phyloP scores from a whole-genome alignment of 2,329 filamentous ascomycete genomes.

The Hymenoscyphus infarciens region DNA sequence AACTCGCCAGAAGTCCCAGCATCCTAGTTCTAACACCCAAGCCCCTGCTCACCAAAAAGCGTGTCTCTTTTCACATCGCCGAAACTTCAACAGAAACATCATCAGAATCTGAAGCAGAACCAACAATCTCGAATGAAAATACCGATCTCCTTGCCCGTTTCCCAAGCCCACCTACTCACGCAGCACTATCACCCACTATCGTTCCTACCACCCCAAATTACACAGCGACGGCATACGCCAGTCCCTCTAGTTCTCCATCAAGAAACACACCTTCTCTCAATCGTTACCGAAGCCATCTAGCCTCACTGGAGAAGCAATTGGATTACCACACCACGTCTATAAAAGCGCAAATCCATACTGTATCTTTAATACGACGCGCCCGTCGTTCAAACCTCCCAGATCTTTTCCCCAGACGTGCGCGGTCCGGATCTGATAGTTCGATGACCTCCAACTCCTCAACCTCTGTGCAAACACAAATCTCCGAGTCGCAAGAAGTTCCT shows the following conservation, averaged over 20 bases:
- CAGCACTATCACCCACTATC: constrained; percentile 5
- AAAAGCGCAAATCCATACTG: constrained; percentile 20
- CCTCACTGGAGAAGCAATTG: constrained; percentile 21
- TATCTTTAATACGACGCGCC: constrained; percentile 19
- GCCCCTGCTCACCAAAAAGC: constrained; percentile 28
- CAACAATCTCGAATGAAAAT: background rate
- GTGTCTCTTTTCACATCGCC: constrained; percentile 29
- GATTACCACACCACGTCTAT: constrained; percentile 24
- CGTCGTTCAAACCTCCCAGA: constrained; percentile 23
- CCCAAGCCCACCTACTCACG: constrained; percentile 16
- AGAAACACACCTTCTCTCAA: constrained; percentile 8
- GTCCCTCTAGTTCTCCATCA: constrained; percentile 6
- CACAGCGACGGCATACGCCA: constrained; percentile 7
- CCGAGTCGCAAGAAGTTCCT: background rate
- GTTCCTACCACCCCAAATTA: constrained; percentile 9
- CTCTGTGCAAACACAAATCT: background rate
- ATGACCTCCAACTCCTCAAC: background rate
- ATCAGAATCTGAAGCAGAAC: constrained; percentile 2
- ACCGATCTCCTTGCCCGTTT: constrained; percentile 18
- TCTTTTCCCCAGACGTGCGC: constrained; percentile 9
- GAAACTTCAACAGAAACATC: constrained; percentile 7
- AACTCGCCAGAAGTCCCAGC: background rate
- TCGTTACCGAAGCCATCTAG: constrained; percentile 24
- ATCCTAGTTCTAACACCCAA: constrained; percentile 8
- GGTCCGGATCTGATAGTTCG: constrained; percentile 2